phyloP scores from a whole-genome alignment of 345 rosid species.

The Corymbia maculata region DNA sequence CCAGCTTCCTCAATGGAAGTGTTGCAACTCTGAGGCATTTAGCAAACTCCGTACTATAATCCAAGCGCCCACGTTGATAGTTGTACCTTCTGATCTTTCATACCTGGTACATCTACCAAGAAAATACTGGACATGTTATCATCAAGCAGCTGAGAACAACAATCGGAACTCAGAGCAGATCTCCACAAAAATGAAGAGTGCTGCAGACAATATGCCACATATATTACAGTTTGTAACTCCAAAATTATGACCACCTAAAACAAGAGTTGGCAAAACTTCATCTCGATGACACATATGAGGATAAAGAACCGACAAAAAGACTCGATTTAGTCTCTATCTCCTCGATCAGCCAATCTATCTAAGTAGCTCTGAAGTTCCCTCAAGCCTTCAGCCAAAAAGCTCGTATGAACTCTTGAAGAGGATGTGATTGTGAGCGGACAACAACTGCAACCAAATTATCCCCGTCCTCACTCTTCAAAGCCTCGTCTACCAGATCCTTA shows the following conservation, averaged over 20 bases:
- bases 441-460: conserved; percentile 64
- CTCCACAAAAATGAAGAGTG: not conserved
- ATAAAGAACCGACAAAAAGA: not conserved
- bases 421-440: conserved; percentile 60
- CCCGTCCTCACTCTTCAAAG: conserved; percentile 72
- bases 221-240: conserved; percentile 31
- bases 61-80: not conserved
- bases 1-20: not conserved
- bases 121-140: not conserved
- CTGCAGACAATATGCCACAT: conserved; percentile 8
- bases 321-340: conserved; percentile 12
- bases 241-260: not conserved
- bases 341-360: conserved; percentile 40
- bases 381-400: conserved; percentile 62
- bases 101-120: not conserved
- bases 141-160: not conserved
- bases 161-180: not conserved
- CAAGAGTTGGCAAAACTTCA: not conserved
- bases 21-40: not conserved
- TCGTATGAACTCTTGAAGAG: conserved; percentile 30
- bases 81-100: not conserved
- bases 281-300: not conserved
- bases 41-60: too few relatives aligned
- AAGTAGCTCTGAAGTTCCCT: conserved; percentile 63
- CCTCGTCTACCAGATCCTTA: conserved; percentile 67